Conservation (phyloP, 345 rosid genomes). For the Murraya paniculata region DNA sequence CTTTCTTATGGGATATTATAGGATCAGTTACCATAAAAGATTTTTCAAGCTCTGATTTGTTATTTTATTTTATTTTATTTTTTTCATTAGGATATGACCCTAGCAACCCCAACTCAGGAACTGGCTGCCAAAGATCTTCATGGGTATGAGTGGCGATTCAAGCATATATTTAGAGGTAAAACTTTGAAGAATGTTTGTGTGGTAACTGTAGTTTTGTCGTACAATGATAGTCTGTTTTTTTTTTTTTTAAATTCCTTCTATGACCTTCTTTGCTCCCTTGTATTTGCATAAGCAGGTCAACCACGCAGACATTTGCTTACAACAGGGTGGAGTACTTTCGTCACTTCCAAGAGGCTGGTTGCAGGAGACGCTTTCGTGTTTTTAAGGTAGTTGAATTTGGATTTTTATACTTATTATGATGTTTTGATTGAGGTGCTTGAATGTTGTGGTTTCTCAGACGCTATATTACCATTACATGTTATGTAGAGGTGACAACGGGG, state of each 20-base stretch:
- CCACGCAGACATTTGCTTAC: slow-evolving; percentile 80
- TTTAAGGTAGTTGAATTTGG: slow-evolving; percentile 44
- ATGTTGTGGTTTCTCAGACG: slow-evolving; percentile 1
- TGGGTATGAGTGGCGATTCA: slow-evolving; percentile 77
- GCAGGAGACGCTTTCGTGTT: slow-evolving; percentile 80
- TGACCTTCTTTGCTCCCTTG: neutral
- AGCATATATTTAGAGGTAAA: slow-evolving; percentile 75
- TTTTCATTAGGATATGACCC: slow-evolving; percentile 47
- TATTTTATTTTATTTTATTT: neutral
- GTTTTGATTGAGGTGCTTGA: slow-evolving; percentile 1
- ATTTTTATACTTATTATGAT: neutral
- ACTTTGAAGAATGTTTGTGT: neutral
- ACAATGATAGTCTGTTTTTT: neutral
- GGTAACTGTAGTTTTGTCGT: neutral
- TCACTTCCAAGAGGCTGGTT: slow-evolving; percentile 62
- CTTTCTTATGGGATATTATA: neutral
- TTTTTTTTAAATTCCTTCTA: neutral
- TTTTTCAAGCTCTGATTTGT: neutral
- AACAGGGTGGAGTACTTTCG: slow-evolving; percentile 83
- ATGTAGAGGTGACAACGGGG: slow-evolving; percentile 53
- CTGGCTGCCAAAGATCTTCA: slow-evolving; percentile 69
- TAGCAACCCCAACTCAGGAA: slow-evolving; percentile 64
- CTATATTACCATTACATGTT: slow-evolving; percentile 1
- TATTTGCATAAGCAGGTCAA: slow-evolving; percentile 44
- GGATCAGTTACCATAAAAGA: neutral